A percentile compares a stretch with the other conserved stretches of the same genome.
These are phyloP conservation scores for Coleophoma eucalyptorum DNA, from an alignment of 2,329 filamentous ascomycete species.

Conservation along the genomic window DNA sequence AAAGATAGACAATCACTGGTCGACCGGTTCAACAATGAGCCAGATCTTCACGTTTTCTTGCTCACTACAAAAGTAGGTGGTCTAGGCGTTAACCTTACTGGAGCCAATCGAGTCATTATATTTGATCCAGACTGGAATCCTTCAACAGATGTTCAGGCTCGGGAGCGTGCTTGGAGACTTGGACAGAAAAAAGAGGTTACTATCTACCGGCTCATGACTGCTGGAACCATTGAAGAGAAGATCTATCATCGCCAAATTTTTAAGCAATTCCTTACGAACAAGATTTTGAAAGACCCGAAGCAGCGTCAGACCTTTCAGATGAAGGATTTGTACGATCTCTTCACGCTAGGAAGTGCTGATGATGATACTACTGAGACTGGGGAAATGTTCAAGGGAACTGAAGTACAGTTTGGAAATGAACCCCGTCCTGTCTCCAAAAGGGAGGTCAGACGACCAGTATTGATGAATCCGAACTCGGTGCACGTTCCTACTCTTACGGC, in stretches of 20 bases:
- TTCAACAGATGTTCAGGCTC: conserved; percentile 90
- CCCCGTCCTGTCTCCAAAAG: conserved; percentile 21
- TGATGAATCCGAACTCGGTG: not conserved
- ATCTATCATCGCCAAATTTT: conserved; percentile 99
- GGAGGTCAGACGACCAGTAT: conserved; percentile 2
- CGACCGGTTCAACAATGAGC: conserved; percentile 84
- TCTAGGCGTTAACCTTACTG: conserved; percentile 89
- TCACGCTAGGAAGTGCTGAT: conserved; percentile 67
- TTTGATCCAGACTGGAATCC: conserved; percentile 99
- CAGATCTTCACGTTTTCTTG: conserved; percentile 79
- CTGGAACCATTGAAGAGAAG: conserved; percentile 97
- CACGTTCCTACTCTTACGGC: conserved; percentile 6
- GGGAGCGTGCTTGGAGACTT: conserved; percentile 91
- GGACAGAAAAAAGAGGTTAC: conserved; percentile 94
- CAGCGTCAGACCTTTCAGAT: conserved; percentile 89
- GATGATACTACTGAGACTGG: conserved; percentile 78
- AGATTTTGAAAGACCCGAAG: conserved; percentile 90
- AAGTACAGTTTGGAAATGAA: conserved; percentile 59
- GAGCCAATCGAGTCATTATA: conserved; percentile 93
- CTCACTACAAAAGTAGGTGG: conserved; percentile 95
- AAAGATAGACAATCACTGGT: conserved; percentile 86
- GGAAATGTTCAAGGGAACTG: conserved; percentile 81
- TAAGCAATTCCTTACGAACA: conserved; percentile 97
- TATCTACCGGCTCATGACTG: conserved; percentile 96
- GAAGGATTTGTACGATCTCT: conserved; percentile 87